These are phyloP conservation scores for Cutaneotrichosporon mucoides DNA, from an alignment of 1,284 basidiomycete genomes.

Conservation along the genomic window DNA sequence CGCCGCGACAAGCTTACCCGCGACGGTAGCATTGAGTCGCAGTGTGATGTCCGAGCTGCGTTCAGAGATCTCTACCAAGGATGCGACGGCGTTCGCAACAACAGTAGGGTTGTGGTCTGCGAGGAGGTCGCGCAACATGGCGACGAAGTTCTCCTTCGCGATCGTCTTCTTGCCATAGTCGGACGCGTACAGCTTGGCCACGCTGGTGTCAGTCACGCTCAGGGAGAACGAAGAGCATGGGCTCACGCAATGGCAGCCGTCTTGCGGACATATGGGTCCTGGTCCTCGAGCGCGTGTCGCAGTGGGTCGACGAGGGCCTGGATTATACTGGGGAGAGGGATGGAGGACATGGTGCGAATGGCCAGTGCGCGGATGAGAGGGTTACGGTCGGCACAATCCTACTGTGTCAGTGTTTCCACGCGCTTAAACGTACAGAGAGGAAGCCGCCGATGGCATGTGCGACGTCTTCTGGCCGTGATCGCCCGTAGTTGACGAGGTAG, in stretches of 20 bases:
- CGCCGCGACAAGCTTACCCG: constrained; percentile 79
- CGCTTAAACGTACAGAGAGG: constrained; percentile 55
- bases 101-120: constrained; percentile 93
- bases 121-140: constrained; percentile 67
- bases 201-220: constrained; percentile 44
- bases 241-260: constrained; percentile 75
- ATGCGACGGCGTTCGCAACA: constrained; percentile 95
- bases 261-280: constrained; percentile 96
- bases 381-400: constrained; percentile 93
- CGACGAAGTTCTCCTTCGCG: constrained; percentile 88
- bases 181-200: constrained; percentile 93
- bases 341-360: constrained; percentile 95
- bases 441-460: constrained; percentile 97
- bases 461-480: constrained; percentile 91
- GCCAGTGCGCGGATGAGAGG: constrained; percentile 92
- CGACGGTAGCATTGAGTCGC: constrained; percentile 47
- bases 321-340: constrained; percentile 95
- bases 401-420: constrained; percentile 4
- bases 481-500: constrained; percentile 97
- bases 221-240: not conserved
- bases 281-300: constrained; percentile 85
- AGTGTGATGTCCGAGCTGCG: constrained; percentile 56
- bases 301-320: constrained; percentile 92
- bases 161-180: constrained; percentile 76
- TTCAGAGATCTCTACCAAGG: constrained; percentile 76